Percentiles rank a stretch among this genome's conserved stretches.
phyloP scores from a whole-genome alignment of 1,139 yeast genomes.

The Taiozyma sp. region DNA sequence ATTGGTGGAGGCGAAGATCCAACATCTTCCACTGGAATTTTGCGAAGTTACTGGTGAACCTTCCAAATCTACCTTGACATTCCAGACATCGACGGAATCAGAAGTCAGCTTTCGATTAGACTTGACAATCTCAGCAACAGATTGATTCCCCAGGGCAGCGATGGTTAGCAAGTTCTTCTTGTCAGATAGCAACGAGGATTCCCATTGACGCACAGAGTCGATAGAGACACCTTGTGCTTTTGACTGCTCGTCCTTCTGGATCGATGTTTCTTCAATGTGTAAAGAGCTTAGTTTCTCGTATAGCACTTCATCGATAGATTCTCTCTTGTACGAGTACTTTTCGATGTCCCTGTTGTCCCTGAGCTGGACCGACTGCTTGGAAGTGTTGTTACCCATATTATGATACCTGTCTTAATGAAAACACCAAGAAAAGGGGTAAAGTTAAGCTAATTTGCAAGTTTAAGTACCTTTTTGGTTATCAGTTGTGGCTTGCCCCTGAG shows the following conservation, averaged over 20 bases:
- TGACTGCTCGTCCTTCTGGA: neutral
- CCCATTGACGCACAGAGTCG: slow-evolving; percentile 42
- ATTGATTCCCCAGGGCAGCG: slow-evolving; percentile 49
- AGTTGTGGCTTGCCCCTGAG: neutral
- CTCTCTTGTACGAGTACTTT: slow-evolving; percentile 4
- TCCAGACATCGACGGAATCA: slow-evolving; percentile 37
- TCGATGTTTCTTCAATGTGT: neutral
- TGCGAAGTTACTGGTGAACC: slow-evolving; percentile 72
- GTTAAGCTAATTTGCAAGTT: neutral
- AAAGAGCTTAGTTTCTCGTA: neutral
- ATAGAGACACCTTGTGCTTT: slow-evolving; percentile 31
- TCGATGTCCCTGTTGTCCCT: slow-evolving; percentile 9
- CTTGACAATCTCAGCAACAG: slow-evolving; percentile 41
- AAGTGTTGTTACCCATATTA: slow-evolving; percentile 7
- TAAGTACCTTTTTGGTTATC: neutral
- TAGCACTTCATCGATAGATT: neutral
- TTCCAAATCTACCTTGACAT: slow-evolving; percentile 47
- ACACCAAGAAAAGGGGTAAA: neutral
- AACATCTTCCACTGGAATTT: slow-evolving; percentile 69
- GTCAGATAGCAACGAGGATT: slow-evolving; percentile 39
- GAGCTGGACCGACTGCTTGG: neutral
- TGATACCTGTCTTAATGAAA: no score
- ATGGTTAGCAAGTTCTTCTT: slow-evolving; percentile 56
- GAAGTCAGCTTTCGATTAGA: slow-evolving; percentile 18
- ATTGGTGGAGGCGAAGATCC: slow-evolving; percentile 80